phyloP scores from a whole-genome alignment of 2,329 filamentous ascomycete genomes.

The Calonectria crousiana region DNA sequence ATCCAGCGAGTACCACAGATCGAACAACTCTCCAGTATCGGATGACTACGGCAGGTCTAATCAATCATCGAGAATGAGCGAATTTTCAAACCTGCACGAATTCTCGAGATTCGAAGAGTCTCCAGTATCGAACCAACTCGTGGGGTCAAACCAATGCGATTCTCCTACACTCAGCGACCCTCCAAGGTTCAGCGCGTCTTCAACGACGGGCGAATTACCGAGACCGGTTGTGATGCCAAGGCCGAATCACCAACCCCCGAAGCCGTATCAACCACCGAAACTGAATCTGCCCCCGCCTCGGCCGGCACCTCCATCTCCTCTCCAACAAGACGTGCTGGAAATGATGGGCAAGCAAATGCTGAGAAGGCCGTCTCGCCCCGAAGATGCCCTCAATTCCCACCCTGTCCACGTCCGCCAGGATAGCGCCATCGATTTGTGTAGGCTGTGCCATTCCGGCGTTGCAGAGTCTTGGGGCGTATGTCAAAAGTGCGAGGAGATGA shows the following conservation, averaged over 20 bases:
- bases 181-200: not conserved
- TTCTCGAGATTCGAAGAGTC: not conserved
- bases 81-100: not conserved
- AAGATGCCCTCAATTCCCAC: conserved; percentile 38
- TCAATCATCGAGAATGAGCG: not conserved
- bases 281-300: not conserved
- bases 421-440: conserved; percentile 38
- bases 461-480: conserved; percentile 40
- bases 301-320: not conserved
- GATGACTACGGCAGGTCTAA: not conserved
- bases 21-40: not conserved
- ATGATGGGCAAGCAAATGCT: conserved; percentile 14
- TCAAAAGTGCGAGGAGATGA: conserved; percentile 40
- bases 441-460: conserved; percentile 36
- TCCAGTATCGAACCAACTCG: not conserved
- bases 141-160: not conserved
- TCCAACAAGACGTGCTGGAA: not conserved
- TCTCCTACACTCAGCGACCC: not conserved
- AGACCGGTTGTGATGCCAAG: not conserved
- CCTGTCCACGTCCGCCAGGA: conserved; percentile 40
- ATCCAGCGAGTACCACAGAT: not conserved
- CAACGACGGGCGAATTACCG: not conserved
- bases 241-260: not conserved
- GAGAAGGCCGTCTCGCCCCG: conserved; percentile 33
- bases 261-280: not conserved